These are phyloP conservation scores for Ormosia emarginata DNA, from an alignment of 306 rosid genomes.

Conservation along the genomic window DNA sequence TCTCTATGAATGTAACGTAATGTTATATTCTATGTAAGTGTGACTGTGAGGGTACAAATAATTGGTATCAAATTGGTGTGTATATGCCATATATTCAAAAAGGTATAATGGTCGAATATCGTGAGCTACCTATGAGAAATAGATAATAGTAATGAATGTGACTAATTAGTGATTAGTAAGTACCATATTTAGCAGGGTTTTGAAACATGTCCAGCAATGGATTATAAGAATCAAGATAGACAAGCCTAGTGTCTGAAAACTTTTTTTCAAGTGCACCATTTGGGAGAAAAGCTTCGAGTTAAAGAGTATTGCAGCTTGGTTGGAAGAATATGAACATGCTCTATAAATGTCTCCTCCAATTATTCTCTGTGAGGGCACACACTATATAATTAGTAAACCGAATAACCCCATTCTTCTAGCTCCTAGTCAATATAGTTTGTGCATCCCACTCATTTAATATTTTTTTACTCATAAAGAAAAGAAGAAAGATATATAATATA, in stretches of 20 bases:
- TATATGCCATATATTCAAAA: not conserved
- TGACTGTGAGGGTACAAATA: not conserved
- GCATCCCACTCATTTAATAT: not conserved
- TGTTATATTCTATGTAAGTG: not conserved
- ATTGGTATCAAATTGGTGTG: not conserved
- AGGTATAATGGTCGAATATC: not conserved
- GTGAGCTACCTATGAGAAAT: not conserved
- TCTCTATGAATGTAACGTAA: not conserved
- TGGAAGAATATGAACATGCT: constrained; percentile 40
- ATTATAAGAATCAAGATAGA: constrained; percentile 53
- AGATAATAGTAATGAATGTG: not conserved
- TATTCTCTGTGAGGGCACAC: constrained; percentile 78
- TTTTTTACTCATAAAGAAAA: not conserved
- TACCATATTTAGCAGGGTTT: constrained; percentile 59
- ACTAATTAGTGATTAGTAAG: not conserved
- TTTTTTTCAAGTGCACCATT: constrained; percentile 29
- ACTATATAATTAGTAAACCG: constrained; percentile 57
- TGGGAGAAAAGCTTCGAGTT: constrained; percentile 55
- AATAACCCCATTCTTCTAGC: constrained; percentile 72
- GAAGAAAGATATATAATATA: not conserved
- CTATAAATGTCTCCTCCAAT: constrained; percentile 39
- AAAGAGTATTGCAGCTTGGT: constrained; percentile 57
- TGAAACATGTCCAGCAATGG: constrained; percentile 42
- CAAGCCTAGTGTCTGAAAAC: constrained; percentile 49
- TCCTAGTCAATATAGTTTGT: constrained; percentile 64